phyloP scores from a whole-genome alignment of 1,284 basidiomycete genomes.

The Volvariella surrecta region DNA sequence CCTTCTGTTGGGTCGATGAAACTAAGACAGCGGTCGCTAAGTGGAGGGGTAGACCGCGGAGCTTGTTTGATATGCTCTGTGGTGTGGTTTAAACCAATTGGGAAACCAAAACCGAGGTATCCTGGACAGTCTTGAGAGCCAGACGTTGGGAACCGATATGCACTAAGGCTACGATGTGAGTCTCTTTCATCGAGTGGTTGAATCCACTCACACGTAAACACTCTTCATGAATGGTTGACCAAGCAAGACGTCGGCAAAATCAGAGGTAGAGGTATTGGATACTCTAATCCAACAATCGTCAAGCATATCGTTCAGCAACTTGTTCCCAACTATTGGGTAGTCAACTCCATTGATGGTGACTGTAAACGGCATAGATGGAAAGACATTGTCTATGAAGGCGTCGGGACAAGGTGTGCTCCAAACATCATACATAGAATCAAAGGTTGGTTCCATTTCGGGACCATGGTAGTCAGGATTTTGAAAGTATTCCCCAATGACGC shows the following conservation, averaged over 20 bases:
- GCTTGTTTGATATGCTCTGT: not conserved
- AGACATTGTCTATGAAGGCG: too few species aligned
- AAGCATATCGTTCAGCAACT: too few species aligned
- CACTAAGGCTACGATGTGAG: not conserved
- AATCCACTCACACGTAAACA: not conserved
- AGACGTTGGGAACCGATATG: conserved; percentile 1
- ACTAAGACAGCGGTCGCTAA: not conserved
- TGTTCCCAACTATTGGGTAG: not conserved
- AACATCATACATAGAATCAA: too few species aligned
- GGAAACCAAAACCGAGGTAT: not conserved
- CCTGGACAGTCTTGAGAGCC: not conserved
- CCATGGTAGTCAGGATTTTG: too few species aligned
- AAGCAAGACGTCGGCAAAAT: not conserved
- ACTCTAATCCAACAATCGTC: not conserved
- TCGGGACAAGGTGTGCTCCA: too few species aligned
- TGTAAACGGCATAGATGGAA: not conserved
- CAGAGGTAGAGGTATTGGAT: not conserved
- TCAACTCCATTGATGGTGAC: conserved; percentile 1
- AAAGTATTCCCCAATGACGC: too few species aligned
- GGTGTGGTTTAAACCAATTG: not conserved
- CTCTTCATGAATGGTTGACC: not conserved
- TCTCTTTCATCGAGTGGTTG: not conserved
- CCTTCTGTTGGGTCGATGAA: not conserved
- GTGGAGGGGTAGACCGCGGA: not conserved
- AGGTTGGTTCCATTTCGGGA: too few species aligned